Evolutionary conservation across 352 stramenopile genomes (phyloP).

Genomic region (Globisporangium uncinulatum): DNA sequence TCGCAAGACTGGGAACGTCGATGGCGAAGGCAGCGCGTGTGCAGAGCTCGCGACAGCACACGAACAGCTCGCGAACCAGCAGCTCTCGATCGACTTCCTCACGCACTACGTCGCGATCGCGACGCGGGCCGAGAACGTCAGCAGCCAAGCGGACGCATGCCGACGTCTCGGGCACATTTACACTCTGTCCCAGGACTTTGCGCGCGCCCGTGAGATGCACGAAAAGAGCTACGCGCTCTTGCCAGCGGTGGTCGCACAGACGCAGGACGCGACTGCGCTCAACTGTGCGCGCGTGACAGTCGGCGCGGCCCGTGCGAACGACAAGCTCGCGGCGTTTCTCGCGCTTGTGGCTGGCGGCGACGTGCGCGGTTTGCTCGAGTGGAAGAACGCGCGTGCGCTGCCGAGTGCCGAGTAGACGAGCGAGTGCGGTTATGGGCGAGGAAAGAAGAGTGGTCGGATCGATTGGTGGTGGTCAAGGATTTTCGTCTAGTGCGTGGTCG

Average conservation of each 20-base stretch:
- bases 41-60: constrained; percentile 86
- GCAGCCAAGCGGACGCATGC: constrained; percentile 85
- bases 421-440: constrained; percentile 33
- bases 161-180: constrained; percentile 84
- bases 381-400: constrained; percentile 70
- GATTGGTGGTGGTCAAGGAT: background rate
- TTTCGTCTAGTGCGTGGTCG: too few species aligned
- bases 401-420: constrained; percentile 31
- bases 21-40: constrained; percentile 82
- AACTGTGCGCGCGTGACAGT: constrained; percentile 71
- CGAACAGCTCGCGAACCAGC: constrained; percentile 72
- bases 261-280: constrained; percentile 32
- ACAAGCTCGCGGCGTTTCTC: constrained; percentile 57
- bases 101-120: constrained; percentile 83
- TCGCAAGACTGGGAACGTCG: constrained; percentile 42
- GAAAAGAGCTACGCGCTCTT: constrained; percentile 88
- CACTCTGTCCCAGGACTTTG: constrained; percentile 72
- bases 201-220: constrained; percentile 81
- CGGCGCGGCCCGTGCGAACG: constrained; percentile 61
- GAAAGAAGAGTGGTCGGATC: too few species aligned
- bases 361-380: constrained; percentile 61
- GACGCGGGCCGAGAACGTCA: constrained; percentile 71
- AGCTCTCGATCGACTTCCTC: constrained; percentile 83
- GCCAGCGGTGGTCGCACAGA: constrained; percentile 34
- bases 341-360: constrained; percentile 60